Percentiles rank a stretch among this genome's conserved stretches.
Conservation (phyloP, 257 asterid genomes). For the Solanum bukasovii region DNA sequence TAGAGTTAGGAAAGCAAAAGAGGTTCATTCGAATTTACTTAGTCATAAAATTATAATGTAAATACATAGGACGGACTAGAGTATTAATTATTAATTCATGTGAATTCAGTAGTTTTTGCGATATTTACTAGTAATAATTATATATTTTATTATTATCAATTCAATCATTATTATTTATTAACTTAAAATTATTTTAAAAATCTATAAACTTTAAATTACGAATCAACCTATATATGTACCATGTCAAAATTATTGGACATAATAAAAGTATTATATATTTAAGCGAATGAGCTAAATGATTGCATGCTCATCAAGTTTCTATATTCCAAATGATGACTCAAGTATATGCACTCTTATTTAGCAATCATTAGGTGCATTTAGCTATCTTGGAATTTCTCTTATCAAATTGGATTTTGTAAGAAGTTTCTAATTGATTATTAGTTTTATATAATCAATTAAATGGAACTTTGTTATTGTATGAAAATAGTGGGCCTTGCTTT, state of each 20-base stretch:
- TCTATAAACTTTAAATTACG: neutral
- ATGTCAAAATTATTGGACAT: neutral
- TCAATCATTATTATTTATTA: neutral
- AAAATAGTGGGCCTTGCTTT: neutral
- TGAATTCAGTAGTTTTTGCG: neutral
- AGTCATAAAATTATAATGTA: neutral
- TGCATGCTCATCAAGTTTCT: slow-evolving; percentile 14
- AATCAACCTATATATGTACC: neutral
- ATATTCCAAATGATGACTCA: slow-evolving; percentile 18
- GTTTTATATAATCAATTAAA: neutral
- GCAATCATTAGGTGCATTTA: slow-evolving; percentile 32
- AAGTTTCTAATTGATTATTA: neutral
- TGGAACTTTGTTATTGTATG: neutral
- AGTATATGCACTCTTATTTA: slow-evolving; percentile 25
- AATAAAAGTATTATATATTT: neutral
- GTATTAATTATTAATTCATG: neutral
- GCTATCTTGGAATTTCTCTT: neutral
- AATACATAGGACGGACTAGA: neutral
- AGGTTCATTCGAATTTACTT: neutral
- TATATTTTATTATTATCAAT: neutral
- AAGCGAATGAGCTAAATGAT: slow-evolving; percentile 39
- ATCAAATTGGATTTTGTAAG: neutral
- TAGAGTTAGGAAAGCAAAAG: neutral
- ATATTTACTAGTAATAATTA: neutral
- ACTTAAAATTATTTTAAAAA: neutral